Base-by-base conservation (phyloP, 2,329 filamentous ascomycete genomes). In the Cytospora piceicola region DNA sequence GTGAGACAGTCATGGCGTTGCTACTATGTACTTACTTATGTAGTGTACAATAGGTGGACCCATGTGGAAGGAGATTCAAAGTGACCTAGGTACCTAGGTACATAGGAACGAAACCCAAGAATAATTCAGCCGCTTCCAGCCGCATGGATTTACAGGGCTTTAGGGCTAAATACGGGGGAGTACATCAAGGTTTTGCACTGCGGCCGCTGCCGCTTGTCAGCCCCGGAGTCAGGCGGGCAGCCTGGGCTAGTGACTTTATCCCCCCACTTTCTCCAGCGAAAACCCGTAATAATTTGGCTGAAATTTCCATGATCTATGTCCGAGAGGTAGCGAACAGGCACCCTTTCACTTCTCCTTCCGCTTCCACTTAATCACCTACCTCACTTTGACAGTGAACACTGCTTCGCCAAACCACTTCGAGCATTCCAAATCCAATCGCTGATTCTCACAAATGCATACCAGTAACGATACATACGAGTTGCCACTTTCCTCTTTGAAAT, bases 381-480 rank as follows among this genome's bases (percentile, higher is more conserved):
- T 65, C 42, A 54, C 58, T 63, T 64, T 53, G 27, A 51, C 55
- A 58, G 64, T 67, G 67, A 68, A 58, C 67, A 60, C 65, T 57
- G 61, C 68, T 60, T 63, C 65, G 68, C 68, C 62, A 67, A 64
- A 61, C 62, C n/a, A 46, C 58, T 24, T 30, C 55, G 5, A 42
- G 60, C 60, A 72, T 52, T 59, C 61, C 69, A 65, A 57, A 67
- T 54, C 51, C 64, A 64, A 68, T 54, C 64, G 63, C 27, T 62
- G 65, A 56, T 63, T 67, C n/a, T 71, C 68, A 76, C 82, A 76
- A 87, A 87, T 87, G 85, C 83, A 84, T 85, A 82, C 79, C 79
- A 78, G 81, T 79, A 78, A 77, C 73, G 75, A 77, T 69, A 74
- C 72, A 72, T 74, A 79, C 75, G 72, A 75, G 29, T 52, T 52